A percentile compares a stretch with the other conserved stretches of the same genome.
These are phyloP conservation scores for Alternaria angustiovoidea DNA, from an alignment of 2,329 filamentous ascomycete genomes.

Conservation along the genomic window DNA sequence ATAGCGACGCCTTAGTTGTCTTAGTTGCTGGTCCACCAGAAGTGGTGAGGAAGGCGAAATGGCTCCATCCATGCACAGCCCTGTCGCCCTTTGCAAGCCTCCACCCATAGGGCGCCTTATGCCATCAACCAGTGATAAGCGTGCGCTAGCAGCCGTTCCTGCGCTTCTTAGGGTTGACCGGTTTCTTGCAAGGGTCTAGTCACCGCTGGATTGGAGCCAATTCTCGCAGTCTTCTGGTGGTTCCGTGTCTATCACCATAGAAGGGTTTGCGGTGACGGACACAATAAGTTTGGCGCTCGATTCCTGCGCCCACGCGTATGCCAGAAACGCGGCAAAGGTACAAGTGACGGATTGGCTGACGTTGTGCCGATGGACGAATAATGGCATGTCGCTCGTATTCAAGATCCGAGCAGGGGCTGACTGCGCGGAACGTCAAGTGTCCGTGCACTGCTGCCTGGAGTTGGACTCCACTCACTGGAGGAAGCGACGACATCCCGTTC, in stretches of 20 bases:
- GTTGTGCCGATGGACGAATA: constrained; percentile 26
- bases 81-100: constrained; percentile 20
- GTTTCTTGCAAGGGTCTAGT: constrained; percentile 17
- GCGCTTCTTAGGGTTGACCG: constrained; percentile 32
- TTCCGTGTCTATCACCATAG: constrained; percentile 1
- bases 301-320: background rate
- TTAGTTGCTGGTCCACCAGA: background rate
- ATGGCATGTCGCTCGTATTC: constrained; percentile 23
- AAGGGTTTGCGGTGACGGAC: constrained; percentile 4
- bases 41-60: constrained; percentile 13
- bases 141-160: constrained; percentile 29
- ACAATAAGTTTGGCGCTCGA: background rate
- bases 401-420: constrained; percentile 18
- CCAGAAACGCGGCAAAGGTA: background rate
- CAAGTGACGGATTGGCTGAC: background rate
- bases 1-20: constrained; percentile 6
- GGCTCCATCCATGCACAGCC: constrained; percentile 26
- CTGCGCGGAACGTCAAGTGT: constrained; percentile 2
- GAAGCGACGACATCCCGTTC: constrained; percentile 25
- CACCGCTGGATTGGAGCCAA: constrained; percentile 1
- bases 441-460: constrained; percentile 8
- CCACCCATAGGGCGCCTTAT: constrained; percentile 13
- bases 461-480: constrained; percentile 3
- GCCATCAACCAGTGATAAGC: constrained; percentile 21
- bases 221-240: background rate